Conservation (phyloP, 1,139 yeast species). For the Magnusiomyces fungicola region DNA sequence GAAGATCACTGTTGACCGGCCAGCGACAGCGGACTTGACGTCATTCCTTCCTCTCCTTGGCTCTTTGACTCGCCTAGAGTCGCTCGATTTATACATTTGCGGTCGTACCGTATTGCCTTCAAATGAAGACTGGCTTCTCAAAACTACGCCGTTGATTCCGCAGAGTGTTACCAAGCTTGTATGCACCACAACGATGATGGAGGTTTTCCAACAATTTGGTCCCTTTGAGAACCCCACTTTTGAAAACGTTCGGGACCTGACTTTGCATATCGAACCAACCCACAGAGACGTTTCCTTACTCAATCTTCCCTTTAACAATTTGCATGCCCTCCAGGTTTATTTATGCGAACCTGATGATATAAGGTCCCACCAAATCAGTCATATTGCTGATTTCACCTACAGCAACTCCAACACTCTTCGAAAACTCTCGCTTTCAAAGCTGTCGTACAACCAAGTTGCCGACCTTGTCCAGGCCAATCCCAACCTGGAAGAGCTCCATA, state of each 20-base stretch:
- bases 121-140: background rate
- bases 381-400: background rate
- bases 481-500: constrained; percentile 1
- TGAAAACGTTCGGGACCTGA: background rate
- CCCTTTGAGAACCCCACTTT: background rate
- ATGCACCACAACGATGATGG: background rate
- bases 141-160: background rate
- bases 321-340: background rate
- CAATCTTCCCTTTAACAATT: background rate
- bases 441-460: background rate
- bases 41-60: background rate
- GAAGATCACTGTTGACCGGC: background rate
- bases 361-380: background rate
- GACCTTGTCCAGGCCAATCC: background rate
- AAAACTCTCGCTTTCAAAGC: background rate
- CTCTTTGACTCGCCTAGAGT: background rate
- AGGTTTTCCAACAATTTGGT: background rate
- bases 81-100: background rate
- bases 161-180: background rate
- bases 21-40: background rate
- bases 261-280: background rate
- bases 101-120: background rate
- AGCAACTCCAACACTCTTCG: background rate
- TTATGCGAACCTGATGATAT: background rate
- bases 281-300: background rate